Evolutionary conservation across 2,329 filamentous ascomycete genomes (phyloP), one percentile per base, ranked within the genome.

Genomic region (Calonectria naviculata): DNA sequence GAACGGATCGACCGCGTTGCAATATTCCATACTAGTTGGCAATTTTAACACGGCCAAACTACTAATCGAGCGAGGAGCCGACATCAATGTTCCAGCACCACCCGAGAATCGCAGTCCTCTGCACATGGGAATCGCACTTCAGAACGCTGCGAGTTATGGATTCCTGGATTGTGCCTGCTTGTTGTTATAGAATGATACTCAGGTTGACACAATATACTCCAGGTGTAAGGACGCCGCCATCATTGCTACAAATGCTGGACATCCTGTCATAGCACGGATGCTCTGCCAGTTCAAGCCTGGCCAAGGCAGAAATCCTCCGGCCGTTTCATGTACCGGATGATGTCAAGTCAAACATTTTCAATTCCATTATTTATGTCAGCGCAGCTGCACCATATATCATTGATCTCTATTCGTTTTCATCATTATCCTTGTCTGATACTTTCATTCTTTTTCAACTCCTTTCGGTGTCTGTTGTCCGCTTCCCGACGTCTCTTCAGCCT

Each of bases 401-500:
- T n/a, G n/a, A n/a, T n/a, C n/a, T n/a, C n/a, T n/a, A n/a, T n/a
- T n/a, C n/a, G n/a, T n/a, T 44, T 6, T 44, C 10, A 24, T n/a
- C n/a, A 19, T 21, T 21, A 9, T 21, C 19, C 38, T 9, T 4
- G 6, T 41, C n/a, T 1, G 8, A 28, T 9, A 8, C 15, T 29
- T 17, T 38, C 31, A 44, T 44, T 67, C 56, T 38, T 70, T 70
- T 21, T 60, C 67, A 9, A 15, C 36, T 7, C 21, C 67, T 8
- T 65, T 69, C 4, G 68, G 56, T 1, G 63, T 70, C 12, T 63
- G 46, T 6, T 66, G 63, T 7, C 63, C 68, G 31, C 68, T 70
- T 3, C 19, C 65, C 2, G 68, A 15, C 10, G 63, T 47, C 19
- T 62, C 68, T 10, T 63, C 68, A 0, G 63, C 63, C 21, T 67